Evolutionary conservation across 192 early-diverging fungal genomes (phyloP).

Genomic region (Gorgonomyces haynaldii): DNA sequence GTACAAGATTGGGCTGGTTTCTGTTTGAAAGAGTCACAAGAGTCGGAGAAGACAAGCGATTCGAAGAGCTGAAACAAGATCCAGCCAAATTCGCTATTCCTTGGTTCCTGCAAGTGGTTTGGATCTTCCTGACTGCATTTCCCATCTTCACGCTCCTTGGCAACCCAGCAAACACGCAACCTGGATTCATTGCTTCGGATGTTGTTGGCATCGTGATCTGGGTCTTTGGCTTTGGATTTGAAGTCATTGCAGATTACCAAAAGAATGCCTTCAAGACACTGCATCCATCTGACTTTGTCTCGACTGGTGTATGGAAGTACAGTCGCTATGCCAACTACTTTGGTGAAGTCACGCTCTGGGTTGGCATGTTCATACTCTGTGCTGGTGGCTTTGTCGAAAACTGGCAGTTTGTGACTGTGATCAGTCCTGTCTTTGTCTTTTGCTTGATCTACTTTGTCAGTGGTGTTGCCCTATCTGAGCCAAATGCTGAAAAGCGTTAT

Average conservation of each 20-base stretch:
- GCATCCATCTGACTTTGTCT: constrained; percentile 32
- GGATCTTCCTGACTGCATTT: constrained; percentile 42
- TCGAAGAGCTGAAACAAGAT: constrained; percentile 32
- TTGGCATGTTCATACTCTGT: constrained; percentile 36
- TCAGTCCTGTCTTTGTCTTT: constrained; percentile 37
- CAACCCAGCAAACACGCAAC: constrained; percentile 24
- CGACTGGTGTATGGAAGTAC: constrained; percentile 33
- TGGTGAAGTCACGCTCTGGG: constrained; percentile 41
- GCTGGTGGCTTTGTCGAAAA: constrained; percentile 26
- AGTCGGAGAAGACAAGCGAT: constrained; percentile 19
- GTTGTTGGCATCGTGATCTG: constrained; percentile 29
- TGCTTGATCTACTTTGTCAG: constrained; percentile 24
- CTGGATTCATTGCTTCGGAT: constrained; percentile 19
- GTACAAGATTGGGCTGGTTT: constrained; percentile 28
- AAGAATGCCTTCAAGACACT: constrained; percentile 33
- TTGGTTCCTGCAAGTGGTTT: constrained; percentile 38
- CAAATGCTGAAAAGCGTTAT: constrained; percentile 25
- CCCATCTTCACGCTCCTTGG: constrained; percentile 30
- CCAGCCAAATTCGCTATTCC: constrained; percentile 28
- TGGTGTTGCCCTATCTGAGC: constrained; percentile 31
- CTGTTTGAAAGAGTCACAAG: constrained; percentile 22
- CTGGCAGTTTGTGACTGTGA: constrained; percentile 39
- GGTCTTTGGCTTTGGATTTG: constrained; percentile 31
- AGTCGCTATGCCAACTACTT: constrained; percentile 39
- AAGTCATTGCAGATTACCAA: constrained; percentile 37